Evolutionary conservation across 2,329 filamentous ascomycete species (phyloP), one percentile per base, ranked within the genome.

Genomic region (Aspergillus proliferans): DNA sequence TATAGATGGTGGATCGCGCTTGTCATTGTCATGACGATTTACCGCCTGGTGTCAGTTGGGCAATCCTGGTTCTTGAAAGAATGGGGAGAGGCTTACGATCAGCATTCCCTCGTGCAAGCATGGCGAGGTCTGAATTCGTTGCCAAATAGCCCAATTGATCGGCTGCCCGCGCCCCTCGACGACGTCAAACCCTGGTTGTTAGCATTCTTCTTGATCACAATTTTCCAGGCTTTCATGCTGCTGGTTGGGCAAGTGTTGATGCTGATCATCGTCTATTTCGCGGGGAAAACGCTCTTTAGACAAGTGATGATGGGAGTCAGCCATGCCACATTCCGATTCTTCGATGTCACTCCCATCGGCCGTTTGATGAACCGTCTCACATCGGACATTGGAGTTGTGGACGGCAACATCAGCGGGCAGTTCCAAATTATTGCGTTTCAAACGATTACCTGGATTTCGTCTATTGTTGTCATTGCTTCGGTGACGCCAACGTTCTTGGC

Each of bases 291-390:
- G 6, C 79, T 96, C 45, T 95, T 95, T 68, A 75, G 75, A 52
- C 76, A 82, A 36, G 87, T 88, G 18, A 82, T 95, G 70, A 72
- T 78, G 1, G 81, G 80, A 46, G 87, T 95, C 45, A 86, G 85
- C 62, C 81, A 83, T 58, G 87, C 90, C 0, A 91, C 85, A 0
- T 95, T 96, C 70, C 83, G 89, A 1, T 96, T 91, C 67, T 93
- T 95, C 71, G 91, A 96, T 63, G 83, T 88, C 3, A 95, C 91
- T 0, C 91, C 91, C 0, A 84, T 94, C 0, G 91, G 91, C 0
- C 82, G 91, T 43, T 74, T 96, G 52, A 95, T 95, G 87, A 96
- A 96, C 65, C 82, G 91, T 6, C 77, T 96, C 52, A 95, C 90
- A 0, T 88, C 88, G 1, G 90, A 96, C 60, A 93, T 95, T 70